phyloP scores from a whole-genome alignment of 2,329 filamentous ascomycete species.

The Samsoniella hepiali region DNA sequence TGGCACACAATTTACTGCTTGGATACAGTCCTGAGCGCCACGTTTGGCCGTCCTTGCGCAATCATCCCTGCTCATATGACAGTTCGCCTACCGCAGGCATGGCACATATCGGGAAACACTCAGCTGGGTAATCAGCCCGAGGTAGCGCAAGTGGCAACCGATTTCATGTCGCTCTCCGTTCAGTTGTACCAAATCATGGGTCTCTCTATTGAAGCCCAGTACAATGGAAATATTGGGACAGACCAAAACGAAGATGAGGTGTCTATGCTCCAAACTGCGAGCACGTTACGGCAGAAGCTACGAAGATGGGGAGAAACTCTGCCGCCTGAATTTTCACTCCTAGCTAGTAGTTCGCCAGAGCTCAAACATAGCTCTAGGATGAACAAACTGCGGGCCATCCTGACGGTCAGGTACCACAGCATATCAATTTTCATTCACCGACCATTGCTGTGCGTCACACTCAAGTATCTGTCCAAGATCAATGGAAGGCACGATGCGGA shows the following conservation, averaged over 20 bases:
- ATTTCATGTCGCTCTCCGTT: conserved; percentile 14
- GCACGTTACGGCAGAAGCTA: conserved; percentile 27
- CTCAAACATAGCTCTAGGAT: conserved; percentile 20
- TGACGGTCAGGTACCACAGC: conserved; percentile 33
- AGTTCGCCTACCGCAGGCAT: conserved; percentile 35
- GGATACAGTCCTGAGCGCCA: conserved; percentile 45
- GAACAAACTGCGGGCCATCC: conserved; percentile 39
- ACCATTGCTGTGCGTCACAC: conserved; percentile 23
- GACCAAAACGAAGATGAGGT: conserved; percentile 9
- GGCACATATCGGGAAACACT: background rate
- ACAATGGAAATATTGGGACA: conserved; percentile 14
- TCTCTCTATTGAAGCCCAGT: conserved; percentile 16
- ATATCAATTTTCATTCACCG: conserved; percentile 32
- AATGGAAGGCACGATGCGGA: background rate
- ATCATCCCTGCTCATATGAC: conserved; percentile 43
- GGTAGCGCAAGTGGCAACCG: background rate
- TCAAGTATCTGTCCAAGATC: conserved; percentile 14
- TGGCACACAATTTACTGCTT: conserved; percentile 37
- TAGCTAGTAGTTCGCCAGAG: conserved; percentile 24
- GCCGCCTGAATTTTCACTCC: conserved; percentile 28
- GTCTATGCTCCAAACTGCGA: conserved; percentile 15
- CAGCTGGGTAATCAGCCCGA: background rate
- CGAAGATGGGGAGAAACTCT: conserved; percentile 36
- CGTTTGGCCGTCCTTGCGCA: conserved; percentile 45
- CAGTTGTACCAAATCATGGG: conserved; percentile 19